These are phyloP conservation scores for Quillaja saponaria DNA, from an alignment of 306 rosid genomes.

Conservation along the genomic window DNA sequence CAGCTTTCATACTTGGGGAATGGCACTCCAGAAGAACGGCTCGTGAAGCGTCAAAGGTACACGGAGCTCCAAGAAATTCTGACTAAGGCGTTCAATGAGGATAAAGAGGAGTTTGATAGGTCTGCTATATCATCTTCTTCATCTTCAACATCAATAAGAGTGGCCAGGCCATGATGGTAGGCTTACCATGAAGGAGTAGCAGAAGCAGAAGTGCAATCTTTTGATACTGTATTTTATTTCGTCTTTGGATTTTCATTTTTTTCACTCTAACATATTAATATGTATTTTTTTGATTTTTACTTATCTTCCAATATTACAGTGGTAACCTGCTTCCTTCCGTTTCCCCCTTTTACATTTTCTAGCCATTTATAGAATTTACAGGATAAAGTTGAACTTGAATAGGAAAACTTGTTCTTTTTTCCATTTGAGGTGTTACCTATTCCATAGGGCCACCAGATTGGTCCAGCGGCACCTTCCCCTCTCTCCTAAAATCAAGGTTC, in stretches of 20 bases:
- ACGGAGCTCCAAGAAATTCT: slow-evolving; percentile 61
- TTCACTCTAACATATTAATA: not conserved
- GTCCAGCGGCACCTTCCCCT: too few relatives aligned
- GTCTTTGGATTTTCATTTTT: too few relatives aligned
- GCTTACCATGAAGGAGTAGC: slow-evolving; percentile 25
- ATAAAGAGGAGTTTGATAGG: slow-evolving; percentile 49
- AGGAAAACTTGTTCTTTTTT: too few relatives aligned
- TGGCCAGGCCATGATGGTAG: slow-evolving; percentile 32
- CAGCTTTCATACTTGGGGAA: slow-evolving; percentile 50
- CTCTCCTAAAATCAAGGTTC: too few relatives aligned
- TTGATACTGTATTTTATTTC: too few relatives aligned
- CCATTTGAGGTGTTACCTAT: too few relatives aligned
- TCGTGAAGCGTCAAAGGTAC: slow-evolving; percentile 45
- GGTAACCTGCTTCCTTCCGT: too few relatives aligned
- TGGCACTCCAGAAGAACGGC: slow-evolving; percentile 51
- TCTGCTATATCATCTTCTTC: slow-evolving; percentile 61
- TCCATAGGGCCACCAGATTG: too few relatives aligned
- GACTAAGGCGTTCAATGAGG: slow-evolving; percentile 60
- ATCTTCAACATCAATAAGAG: slow-evolving; percentile 53
- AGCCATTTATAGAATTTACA: too few relatives aligned
- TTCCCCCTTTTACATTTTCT: too few relatives aligned
- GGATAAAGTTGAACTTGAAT: too few relatives aligned
- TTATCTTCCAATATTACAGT: not conserved
- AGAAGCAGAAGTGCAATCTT: slow-evolving; percentile 8
- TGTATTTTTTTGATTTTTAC: not conserved